Evolutionary conservation across 108 stramenopile species (phyloP), one percentile per base, ranked within the genome.

Genomic region (Schizochytrium sp.): DNA sequence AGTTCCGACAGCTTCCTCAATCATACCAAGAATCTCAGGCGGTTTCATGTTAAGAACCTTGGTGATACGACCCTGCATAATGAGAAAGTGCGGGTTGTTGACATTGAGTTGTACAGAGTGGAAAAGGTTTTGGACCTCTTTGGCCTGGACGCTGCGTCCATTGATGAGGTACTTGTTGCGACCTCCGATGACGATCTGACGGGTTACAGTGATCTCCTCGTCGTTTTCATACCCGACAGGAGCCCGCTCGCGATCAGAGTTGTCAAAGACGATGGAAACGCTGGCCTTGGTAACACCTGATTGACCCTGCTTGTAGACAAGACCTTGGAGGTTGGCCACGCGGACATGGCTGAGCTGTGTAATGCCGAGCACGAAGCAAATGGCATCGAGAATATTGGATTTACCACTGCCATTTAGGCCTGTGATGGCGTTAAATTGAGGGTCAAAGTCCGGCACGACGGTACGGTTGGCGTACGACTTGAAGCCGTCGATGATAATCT

Each of bases 31-130:
- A 91, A 98, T 98, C 92, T 99, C 99, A 61, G 95, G 90, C 12
- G 99, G 98, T 90, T 99, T 99, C 99, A 99, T 99, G 93, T 99
- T 99, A 72, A 99, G 94, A 5, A 99, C 99, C 91, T 99, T 98
- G 72, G 98, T 98, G 89, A 98, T 98, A 44, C 97, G 95, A 88
- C 97, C 97, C 94, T 99, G 99, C 98, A 99, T 98, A 92, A 99
- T 99, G 61, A 98, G 95, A 93, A 99, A 99, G 92, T 99, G 99
- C 7, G 99, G 99, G 94, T 99, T 99, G 92, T 98, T 98, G 90
- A 98, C 99, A 92, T 99, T 99, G 61, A 99, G 94, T 93, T 99
- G 99, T n/a, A 99, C 99, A 12, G 97, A 97, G 94, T 99, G 99
- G 92, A 99, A 99, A 3, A 99, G 93, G 90, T 98, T 98, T 72